Conservation (phyloP, 306 rosid genomes). For the Dryas alaskensis region DNA sequence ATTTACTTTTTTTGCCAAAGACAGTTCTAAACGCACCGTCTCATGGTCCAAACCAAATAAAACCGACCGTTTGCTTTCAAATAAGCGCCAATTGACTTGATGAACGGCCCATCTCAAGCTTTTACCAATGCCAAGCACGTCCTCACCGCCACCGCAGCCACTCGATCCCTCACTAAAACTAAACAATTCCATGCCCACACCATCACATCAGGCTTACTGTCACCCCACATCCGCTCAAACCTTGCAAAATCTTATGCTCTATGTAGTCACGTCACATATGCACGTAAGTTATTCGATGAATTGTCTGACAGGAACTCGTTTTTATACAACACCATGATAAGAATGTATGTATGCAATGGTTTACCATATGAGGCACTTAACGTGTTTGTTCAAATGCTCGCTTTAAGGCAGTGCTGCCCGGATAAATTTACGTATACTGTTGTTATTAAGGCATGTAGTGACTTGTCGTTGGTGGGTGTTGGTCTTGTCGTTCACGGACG, state of each 20-base stretch:
- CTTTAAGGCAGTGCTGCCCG: constrained; percentile 38
- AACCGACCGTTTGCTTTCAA: constrained; percentile 6
- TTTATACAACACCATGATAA: constrained; percentile 54
- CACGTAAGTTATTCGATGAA: constrained; percentile 56
- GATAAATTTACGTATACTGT: constrained; percentile 63
- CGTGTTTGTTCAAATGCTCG: constrained; percentile 59
- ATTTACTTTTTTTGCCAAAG: too few relatives aligned
- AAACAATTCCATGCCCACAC: constrained; percentile 61
- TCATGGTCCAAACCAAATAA: too few relatives aligned
- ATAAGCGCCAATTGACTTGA: constrained; percentile 13
- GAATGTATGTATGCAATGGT: constrained; percentile 46
- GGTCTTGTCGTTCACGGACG: constrained; percentile 67
- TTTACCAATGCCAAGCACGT: constrained; percentile 28
- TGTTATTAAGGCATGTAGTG: constrained; percentile 74
- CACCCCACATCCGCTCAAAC: constrained; percentile 37
- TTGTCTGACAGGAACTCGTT: constrained; percentile 44
- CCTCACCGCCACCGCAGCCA: constrained; percentile 21
- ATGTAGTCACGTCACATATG: constrained; percentile 49
- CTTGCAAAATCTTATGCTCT: constrained; percentile 53
- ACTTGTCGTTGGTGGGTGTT: constrained; percentile 38
- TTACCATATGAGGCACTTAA: constrained; percentile 46
- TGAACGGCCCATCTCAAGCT: constrained; percentile 38
- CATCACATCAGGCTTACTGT: constrained; percentile 43
- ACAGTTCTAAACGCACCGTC: too few relatives aligned
- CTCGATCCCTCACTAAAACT: constrained; percentile 50